Base-by-base conservation (phyloP, 2,329 filamentous ascomycete species). In the Cladophialophora yegresii region DNA sequence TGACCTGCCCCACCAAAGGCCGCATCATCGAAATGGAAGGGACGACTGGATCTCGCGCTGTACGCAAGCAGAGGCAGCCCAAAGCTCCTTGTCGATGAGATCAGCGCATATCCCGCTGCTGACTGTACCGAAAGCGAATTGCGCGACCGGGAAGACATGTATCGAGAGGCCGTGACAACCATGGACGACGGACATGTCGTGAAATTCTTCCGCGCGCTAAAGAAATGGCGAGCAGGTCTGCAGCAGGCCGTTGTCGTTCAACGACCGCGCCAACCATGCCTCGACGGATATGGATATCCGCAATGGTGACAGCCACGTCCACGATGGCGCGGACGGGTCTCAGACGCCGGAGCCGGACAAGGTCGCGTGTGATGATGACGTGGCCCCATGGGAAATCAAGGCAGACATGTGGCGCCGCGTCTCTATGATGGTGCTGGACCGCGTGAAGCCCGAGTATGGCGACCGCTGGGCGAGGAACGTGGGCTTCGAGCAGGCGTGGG, bases 131-230 rank as follows among this genome's bases (percentile, higher is more conserved):
- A 23, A 16, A 23, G 8, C 45, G 20, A 56, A 16, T n/a, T 47
- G n/a, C 55, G 28, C 1, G 4, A 16, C 23, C 51, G 56, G 56
- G 45, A 59, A 9, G 47, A 50, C 10, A 45, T 61, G 32, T 61
- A 28, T 20, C 16, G 10, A 32, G 6, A 20, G 28, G 33, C 50
- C 8, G 23, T 10, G 3, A 12, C 13, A 13, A 47, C 30, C 8
- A 61, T 61, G 58, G 58, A 61, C 13, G 58, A 54, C 13, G 49
- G 58, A 1, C 50, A 59, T 43, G 51, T 45, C n/a, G 56, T 49
- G 45, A 59, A 59, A 20, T 59, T 59, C 30, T 13, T 62, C 43
- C 53, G 53, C 60, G 60, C 53, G 30, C 33, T 57, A 33, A 47
- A 40, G 45, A n/a, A 56, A 61, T 12, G 58, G 50, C 4, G 49